A percentile compares a stretch with the other conserved stretches of the same genome.
Conservation (phyloP, 768 basidiomycete species). For the Cystofilobasidium capitatum region DNA sequence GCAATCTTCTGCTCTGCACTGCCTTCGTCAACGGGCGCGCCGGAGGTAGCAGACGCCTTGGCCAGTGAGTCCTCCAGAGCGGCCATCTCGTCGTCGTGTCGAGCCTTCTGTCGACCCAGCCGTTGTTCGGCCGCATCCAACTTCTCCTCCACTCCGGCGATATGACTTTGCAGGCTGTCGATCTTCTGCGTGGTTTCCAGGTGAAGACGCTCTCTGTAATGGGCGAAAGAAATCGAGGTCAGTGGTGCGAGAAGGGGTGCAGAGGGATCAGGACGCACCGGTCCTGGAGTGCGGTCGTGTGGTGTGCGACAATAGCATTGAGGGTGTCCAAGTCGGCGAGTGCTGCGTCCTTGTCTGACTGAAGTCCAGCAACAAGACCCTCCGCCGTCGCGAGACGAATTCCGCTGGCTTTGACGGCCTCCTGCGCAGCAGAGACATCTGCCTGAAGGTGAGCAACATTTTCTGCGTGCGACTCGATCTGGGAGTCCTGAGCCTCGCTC, state of each 20-base stretch:
- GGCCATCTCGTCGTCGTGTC: conserved; percentile 9
- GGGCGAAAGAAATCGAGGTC: background rate
- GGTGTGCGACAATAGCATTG: too few species aligned
- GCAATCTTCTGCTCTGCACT: background rate
- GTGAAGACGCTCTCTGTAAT: background rate
- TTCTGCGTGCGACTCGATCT: background rate
- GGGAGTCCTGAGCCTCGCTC: background rate
- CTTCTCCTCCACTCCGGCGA: background rate
- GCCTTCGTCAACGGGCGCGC: background rate
- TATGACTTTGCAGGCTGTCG: background rate
- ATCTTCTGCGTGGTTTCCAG: conserved; percentile 8
- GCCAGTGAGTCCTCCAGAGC: conserved; percentile 1
- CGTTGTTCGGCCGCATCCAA: conserved; percentile 8
- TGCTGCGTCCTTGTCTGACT: background rate
- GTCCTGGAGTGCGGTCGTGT: background rate
- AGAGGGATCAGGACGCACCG: background rate
- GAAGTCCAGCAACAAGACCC: background rate
- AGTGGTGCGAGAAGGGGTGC: background rate
- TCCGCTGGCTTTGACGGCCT: background rate
- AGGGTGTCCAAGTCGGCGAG: background rate
- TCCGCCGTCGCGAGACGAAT: background rate
- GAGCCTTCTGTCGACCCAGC: conserved; percentile 5
- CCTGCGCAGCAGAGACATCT: background rate
- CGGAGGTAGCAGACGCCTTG: background rate
- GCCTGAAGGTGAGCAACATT: background rate